A percentile compares a stretch with the other conserved stretches of the same genome.
Conservation (phyloP, 805 yeast genomes). For the Ogataea methanolica region DNA sequence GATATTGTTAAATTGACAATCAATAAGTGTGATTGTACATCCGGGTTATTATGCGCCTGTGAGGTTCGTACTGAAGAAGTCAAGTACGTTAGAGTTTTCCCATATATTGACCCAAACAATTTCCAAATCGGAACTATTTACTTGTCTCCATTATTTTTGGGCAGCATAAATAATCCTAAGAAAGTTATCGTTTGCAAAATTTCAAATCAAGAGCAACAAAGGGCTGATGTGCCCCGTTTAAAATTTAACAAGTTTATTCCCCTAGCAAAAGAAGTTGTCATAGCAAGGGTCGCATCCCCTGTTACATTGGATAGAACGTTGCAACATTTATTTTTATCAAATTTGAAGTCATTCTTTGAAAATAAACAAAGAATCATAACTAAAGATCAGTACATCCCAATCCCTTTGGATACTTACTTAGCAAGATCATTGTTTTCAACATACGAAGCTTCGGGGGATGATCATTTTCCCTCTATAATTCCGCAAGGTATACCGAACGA, state of each 20-base stretch:
- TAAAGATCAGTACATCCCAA: conserved; percentile 68
- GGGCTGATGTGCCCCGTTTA: conserved; percentile 16
- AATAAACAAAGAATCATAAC: conserved; percentile 51
- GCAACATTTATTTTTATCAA: conserved; percentile 57
- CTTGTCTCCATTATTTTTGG: conserved; percentile 57
- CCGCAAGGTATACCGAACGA: conserved; percentile 65
- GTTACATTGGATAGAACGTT: conserved; percentile 57
- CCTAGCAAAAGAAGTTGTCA: conserved; percentile 57
- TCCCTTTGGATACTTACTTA: conserved; percentile 65
- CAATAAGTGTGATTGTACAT: conserved; percentile 11
- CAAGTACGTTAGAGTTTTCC: conserved; percentile 40
- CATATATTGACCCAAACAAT: conserved; percentile 61
- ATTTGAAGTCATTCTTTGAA: conserved; percentile 61
- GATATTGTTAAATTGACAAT: conserved; percentile 44
- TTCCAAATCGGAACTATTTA: conserved; percentile 38
- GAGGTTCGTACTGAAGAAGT: conserved; percentile 4
- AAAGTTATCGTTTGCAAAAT: conserved; percentile 11
- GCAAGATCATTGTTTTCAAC: conserved; percentile 51
- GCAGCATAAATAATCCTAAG: conserved; percentile 41
- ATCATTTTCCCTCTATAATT: conserved; percentile 31
- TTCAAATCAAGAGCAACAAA: conserved; percentile 19
- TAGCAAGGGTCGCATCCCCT: conserved; percentile 67
- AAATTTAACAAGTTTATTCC: conserved; percentile 28
- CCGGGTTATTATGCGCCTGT: conserved; percentile 16
- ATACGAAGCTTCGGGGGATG: conserved; percentile 20